These are phyloP conservation scores for Rhizoclosmatium globosum DNA, from an alignment of 192 early-diverging fungal genomes.

Conservation along the genomic window DNA sequence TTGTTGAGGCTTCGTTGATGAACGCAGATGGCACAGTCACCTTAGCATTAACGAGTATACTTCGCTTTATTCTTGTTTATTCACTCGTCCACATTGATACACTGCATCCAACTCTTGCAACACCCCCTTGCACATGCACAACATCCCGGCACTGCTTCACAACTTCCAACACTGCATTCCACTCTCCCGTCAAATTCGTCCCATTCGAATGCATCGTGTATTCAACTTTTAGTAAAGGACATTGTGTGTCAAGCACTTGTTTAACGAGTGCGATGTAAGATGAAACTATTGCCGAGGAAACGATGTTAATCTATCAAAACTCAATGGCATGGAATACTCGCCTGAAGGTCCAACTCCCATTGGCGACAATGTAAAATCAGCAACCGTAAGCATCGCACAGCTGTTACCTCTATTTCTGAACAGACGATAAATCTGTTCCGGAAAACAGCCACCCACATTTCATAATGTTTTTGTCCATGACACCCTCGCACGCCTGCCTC, in stretches of 20 bases:
- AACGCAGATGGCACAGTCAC: too few relatives aligned
- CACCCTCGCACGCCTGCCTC: too few relatives aligned
- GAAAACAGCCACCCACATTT: too few relatives aligned
- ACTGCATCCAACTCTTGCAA: background rate
- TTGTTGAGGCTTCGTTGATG: too few relatives aligned
- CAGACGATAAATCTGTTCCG: too few relatives aligned
- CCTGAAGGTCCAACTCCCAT: background rate
- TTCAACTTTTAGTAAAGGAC: background rate
- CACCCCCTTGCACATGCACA: background rate
- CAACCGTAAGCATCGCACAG: too few relatives aligned
- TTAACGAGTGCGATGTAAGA: background rate
- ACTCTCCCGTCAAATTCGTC: background rate
- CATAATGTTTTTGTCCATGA: too few relatives aligned
- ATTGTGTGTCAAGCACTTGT: background rate
- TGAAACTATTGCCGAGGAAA: too few relatives aligned
- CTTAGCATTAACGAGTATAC: too few relatives aligned
- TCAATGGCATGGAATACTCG: background rate
- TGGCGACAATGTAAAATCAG: background rate
- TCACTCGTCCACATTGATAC: too few relatives aligned
- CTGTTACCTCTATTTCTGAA: too few relatives aligned
- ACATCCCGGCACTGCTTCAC: background rate
- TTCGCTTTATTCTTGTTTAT: too few relatives aligned
- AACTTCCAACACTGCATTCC: background rate
- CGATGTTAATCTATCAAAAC: background rate
- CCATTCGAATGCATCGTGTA: conserved; percentile 3